Base-by-base conservation (phyloP, 2,329 filamentous ascomycete species). In the Fusarium camptoceras region DNA sequence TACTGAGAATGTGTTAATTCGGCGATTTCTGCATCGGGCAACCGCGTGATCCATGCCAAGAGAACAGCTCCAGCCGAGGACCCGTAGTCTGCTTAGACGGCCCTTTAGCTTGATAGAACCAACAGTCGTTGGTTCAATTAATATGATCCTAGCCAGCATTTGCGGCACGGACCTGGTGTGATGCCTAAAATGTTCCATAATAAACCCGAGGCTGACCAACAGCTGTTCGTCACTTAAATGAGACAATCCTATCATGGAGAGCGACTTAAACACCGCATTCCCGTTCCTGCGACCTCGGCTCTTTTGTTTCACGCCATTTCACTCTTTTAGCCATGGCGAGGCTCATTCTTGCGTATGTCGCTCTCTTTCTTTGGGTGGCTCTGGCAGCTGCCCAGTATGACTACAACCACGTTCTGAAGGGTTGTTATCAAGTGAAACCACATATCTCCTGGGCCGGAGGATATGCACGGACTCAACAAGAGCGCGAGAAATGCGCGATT, bases 1-100 rank as follows among this genome's bases (percentile, higher is more conserved):
- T 75, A 87, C 84, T 42, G 85, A 86, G 79, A 85, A 82, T 71
- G 85, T 85, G 18, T 7, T 4, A 10, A 15, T 30, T 62, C 50
- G 44, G 58, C 37, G 27, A 41, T 37, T 63, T 48, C 58, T 63
- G 12, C 5, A 22, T 64, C n/a, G 28, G 24, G 30, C 43, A n/a
- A n/a, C 28, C 20, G 51, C 12, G 27, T 28, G 31, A 60, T n/a
- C n/a, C n/a, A n/a, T 43, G 49, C 49, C 59, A 64, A 57, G 60
- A 28, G 15, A 18, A 28, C 15, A 11, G 34, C 37, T 44, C 57
- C 59, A 64, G 59, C 43, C 30, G 20, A 64, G 37, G 59, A 58
- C 58, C 61, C 50, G 42, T 15, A 64, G 27, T 30, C 18, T 49
- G 20, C 16, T 25, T 18, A 8, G n/a, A 22, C 20, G 22, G 16